phyloP scores from a whole-genome alignment of 2,329 filamentous ascomycete species.

The Erysiphe pulchra region DNA sequence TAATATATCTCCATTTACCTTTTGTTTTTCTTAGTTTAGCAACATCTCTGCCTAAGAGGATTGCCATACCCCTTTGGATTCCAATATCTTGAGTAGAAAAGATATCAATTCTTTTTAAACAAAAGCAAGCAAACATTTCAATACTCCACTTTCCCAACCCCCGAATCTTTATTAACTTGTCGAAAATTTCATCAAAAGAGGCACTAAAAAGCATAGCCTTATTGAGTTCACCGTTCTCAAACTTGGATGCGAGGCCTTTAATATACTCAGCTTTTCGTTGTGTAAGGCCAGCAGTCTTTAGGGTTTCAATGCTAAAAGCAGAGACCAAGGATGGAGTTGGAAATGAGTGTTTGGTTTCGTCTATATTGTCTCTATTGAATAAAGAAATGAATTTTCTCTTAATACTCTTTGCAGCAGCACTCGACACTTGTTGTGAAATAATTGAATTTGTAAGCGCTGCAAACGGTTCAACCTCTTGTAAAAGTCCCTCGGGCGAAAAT shows the following conservation, averaged over 20 bases:
- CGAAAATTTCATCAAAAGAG: slow-evolving; percentile 63
- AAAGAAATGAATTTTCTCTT: slow-evolving; percentile 60
- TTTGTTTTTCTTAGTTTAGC: slow-evolving; percentile 55
- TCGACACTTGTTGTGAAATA: slow-evolving; percentile 88
- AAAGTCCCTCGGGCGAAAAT: slow-evolving; percentile 61
- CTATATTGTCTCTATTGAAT: slow-evolving; percentile 24
- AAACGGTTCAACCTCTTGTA: slow-evolving; percentile 72
- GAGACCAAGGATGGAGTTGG: slow-evolving; percentile 54
- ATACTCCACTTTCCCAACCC: slow-evolving; percentile 79
- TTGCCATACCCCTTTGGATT: slow-evolving; percentile 81
- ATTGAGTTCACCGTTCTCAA: slow-evolving; percentile 46
- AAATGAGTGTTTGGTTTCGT: slow-evolving; percentile 22
- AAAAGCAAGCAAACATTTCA: slow-evolving; percentile 96
- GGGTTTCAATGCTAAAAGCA: slow-evolving; percentile 29
- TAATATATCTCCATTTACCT: slow-evolving; percentile 97
- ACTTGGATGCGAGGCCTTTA: slow-evolving; percentile 61
- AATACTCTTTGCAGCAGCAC: slow-evolving; percentile 73
- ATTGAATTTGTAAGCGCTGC: slow-evolving; percentile 62
- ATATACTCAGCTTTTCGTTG: slow-evolving; percentile 94
- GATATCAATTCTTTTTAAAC: slow-evolving; percentile 81
- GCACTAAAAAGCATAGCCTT: slow-evolving; percentile 52
- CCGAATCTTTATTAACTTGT: slow-evolving; percentile 59
- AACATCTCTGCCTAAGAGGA: slow-evolving; percentile 61
- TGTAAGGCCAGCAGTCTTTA: slow-evolving; percentile 71
- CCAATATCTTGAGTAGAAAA: slow-evolving; percentile 82